Evolutionary conservation across 768 basidiomycete genomes (phyloP).

Genomic region (Gyrodon lividus): DNA sequence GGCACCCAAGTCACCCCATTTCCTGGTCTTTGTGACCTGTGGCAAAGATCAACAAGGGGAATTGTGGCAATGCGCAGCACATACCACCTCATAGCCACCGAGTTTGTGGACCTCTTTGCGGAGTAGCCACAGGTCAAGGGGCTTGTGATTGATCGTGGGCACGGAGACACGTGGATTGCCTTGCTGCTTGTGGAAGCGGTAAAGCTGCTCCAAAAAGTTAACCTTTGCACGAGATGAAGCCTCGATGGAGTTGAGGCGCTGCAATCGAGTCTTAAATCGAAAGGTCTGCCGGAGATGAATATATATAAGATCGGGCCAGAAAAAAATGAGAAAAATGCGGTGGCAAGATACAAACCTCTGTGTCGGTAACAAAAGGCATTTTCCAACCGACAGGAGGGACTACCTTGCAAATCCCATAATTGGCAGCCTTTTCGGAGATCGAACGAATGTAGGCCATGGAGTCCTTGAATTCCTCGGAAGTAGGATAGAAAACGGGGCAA

Average conservation of each 20-base stretch:
- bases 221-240: conserved; percentile 95
- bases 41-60: conserved; percentile 24
- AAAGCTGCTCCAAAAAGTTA: conserved; percentile 96
- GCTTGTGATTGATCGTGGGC: conserved; percentile 90
- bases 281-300: conserved; percentile 54
- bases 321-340: conserved; percentile 27
- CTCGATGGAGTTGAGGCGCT: conserved; percentile 94
- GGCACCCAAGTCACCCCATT: conserved; percentile 87
- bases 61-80: conserved; percentile 24
- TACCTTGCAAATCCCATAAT: conserved; percentile 93
- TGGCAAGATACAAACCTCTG: conserved; percentile 62
- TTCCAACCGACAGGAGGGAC: conserved; percentile 92
- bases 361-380: conserved; percentile 94
- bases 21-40: conserved; percentile 79
- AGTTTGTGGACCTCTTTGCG: conserved; percentile 87
- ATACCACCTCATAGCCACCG: conserved; percentile 86
- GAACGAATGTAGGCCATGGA: conserved; percentile 91
- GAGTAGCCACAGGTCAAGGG: conserved; percentile 91
- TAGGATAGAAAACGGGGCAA: conserved; percentile 88
- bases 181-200: conserved; percentile 95
- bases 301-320: conserved; percentile 19
- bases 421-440: conserved; percentile 66
- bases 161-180: conserved; percentile 88
- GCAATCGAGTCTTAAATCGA: conserved; percentile 93
- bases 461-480: conserved; percentile 88